phyloP scores from a whole-genome alignment of 129 eudicot genomes.

The Solidago caesia region DNA sequence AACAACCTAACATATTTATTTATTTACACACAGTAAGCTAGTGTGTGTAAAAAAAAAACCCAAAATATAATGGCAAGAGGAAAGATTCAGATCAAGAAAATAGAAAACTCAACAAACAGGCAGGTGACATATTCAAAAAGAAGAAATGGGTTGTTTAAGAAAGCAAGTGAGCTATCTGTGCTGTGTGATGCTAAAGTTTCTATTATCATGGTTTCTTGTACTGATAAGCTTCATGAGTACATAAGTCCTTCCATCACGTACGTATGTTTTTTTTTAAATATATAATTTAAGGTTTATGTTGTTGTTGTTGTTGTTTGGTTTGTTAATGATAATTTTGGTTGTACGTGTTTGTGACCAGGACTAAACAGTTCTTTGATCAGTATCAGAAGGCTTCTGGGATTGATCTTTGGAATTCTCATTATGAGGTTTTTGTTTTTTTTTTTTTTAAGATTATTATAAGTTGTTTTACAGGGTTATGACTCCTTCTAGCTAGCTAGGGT shows the following conservation, averaged over 20 bases:
- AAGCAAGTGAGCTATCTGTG: constrained; percentile 71
- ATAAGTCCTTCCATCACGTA: constrained; percentile 67
- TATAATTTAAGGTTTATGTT: constrained; percentile 12
- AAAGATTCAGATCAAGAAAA: constrained; percentile 86
- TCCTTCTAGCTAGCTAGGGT: neutral
- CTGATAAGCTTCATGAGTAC: constrained; percentile 80
- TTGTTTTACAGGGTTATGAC: neutral
- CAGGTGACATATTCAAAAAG: constrained; percentile 78
- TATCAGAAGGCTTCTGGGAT: constrained; percentile 54
- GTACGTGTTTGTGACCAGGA: constrained; percentile 36
- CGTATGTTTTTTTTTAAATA: neutral
- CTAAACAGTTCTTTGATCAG: constrained; percentile 63
- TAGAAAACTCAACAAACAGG: constrained; percentile 76
- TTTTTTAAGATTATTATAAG: neutral
- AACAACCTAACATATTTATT: neutral
- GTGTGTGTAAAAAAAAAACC: neutral
- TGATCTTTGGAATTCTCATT: constrained; percentile 70
- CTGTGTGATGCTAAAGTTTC: constrained; percentile 82
- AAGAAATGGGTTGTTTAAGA: constrained; percentile 68
- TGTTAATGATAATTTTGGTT: constrained; percentile 3
- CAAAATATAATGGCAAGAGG: constrained; percentile 58
- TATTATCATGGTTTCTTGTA: constrained; percentile 66
- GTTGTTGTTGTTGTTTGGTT: neutral
- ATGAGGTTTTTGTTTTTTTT: constrained; percentile 29
- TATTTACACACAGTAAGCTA: neutral